Conservation (phyloP, 2,329 filamentous ascomycete genomes). For the Karstenula rhodostoma region DNA sequence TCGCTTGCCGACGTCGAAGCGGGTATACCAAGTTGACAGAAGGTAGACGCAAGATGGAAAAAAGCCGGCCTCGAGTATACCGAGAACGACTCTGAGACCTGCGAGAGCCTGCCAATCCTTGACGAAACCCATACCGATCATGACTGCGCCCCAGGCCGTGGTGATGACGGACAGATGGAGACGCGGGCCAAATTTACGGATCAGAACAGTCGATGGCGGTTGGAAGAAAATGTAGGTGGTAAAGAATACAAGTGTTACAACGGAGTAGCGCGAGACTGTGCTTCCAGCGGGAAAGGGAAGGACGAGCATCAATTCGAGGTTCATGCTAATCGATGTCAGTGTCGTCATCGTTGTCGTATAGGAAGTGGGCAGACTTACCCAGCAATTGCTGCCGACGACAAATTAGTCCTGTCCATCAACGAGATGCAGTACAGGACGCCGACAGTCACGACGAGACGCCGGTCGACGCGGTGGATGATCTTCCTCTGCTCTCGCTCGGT, state of each 20-base stretch:
- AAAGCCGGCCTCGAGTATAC: conserved; percentile 52
- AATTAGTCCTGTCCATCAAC: conserved; percentile 81
- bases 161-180: conserved; percentile 47
- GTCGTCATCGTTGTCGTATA: not conserved
- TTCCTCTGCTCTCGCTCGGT: conserved; percentile 68
- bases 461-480: conserved; percentile 75
- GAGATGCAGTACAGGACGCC: conserved; percentile 75
- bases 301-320: conserved; percentile 42
- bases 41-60: conserved; percentile 56
- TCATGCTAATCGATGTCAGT: conserved; percentile 51
- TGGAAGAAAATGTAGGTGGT: conserved; percentile 55
- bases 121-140: conserved; percentile 55
- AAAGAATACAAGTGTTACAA: conserved; percentile 65
- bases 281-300: conserved; percentile 16
- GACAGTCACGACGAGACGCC: conserved; percentile 56
- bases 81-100: conserved; percentile 50
- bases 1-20: conserved; percentile 73
- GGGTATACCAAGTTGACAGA: conserved; percentile 54
- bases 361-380: conserved; percentile 54
- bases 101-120: conserved; percentile 47
- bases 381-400: conserved; percentile 76
- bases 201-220: conserved; percentile 50
- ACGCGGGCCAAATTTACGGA: conserved; percentile 52
- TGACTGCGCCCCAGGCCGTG: conserved; percentile 53
- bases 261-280: conserved; percentile 54